A percentile compares a stretch with the other conserved stretches of the same genome.
Evolutionary conservation across 805 yeast species (phyloP).

Genomic region (Henningerozyma blattae): DNA sequence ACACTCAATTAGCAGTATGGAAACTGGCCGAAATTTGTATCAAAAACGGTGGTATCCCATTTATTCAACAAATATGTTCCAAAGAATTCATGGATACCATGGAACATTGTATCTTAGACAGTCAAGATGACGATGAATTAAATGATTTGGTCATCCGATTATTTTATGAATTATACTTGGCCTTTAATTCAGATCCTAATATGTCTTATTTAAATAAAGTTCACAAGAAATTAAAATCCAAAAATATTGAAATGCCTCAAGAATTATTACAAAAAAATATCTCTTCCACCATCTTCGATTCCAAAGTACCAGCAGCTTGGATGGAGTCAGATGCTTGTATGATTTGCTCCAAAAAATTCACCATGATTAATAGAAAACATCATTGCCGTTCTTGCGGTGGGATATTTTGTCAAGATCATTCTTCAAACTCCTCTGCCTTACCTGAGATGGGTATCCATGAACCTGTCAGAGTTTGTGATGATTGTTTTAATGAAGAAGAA

Average conservation of each 20-base stretch:
- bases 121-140: constrained; percentile 36
- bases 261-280: constrained; percentile 5
- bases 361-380: constrained; percentile 81
- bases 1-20: constrained; percentile 62
- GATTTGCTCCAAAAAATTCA: constrained; percentile 75
- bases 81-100: constrained; percentile 80
- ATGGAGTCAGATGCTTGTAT: constrained; percentile 90
- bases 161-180: constrained; percentile 66
- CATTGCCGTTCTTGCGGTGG: constrained; percentile 98
- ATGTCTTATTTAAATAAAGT: constrained; percentile 51
- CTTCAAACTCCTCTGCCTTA: constrained; percentile 57
- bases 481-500: constrained; percentile 58
- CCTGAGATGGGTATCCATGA: constrained; percentile 79
- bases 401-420: constrained; percentile 76
- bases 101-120: constrained; percentile 32
- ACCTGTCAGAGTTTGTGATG: constrained; percentile 89
- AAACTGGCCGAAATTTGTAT: constrained; percentile 76
- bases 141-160: constrained; percentile 47
- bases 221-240: constrained; percentile 45
- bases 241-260: constrained; percentile 59
- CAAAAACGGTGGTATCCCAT: constrained; percentile 86
- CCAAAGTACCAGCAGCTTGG: constrained; percentile 96
- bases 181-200: constrained; percentile 57
- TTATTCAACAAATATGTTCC: constrained; percentile 64
- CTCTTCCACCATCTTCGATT: constrained; percentile 51